Evolutionary conservation across 1,139 yeast genomes (phyloP), one percentile per base, ranked within the genome.

Genomic region (Blastobotrys serpentis): DNA sequence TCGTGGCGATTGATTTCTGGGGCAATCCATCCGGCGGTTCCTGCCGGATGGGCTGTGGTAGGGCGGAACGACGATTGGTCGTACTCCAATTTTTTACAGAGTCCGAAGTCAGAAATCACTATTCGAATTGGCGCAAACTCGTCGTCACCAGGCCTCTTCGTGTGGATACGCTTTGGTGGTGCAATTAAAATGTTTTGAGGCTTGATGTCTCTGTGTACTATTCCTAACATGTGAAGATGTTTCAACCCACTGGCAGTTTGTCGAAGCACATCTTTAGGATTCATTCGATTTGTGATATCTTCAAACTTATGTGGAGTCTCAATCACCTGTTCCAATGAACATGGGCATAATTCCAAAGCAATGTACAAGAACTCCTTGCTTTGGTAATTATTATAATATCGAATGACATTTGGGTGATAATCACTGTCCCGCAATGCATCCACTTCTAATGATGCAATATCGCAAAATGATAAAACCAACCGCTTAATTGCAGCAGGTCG

Each of bases 11-110:
- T 48, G 34, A 92, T 71, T 63, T 92, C 99, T 0, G 98, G 98
- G 0, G 98, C 98, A 58, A 98, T 78, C 98, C 98, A 92, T 1
- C 99, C 99, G 5, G 92, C 80, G 0, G 98, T 92, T 1, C 99
- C 99, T 0, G 97, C 96, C 8, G 95, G 95, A 61, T 88, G 85
- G 25, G 89, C 89, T 0, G 92, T 83, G 0, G 96, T 90, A 0
- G 97, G 95, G 55, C 92, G 77, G 65, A 92, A 92, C 5, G 96
- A 87, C 1, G 96, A 86, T 66, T 92, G 97, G 58, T 89, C 98
- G 14, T 82, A 81, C 54, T 92, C 98, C 47, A 92, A 70, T 62
- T 86, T 86, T 63, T 92, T 90, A 66, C 98, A 92, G 21, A 92
- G 76, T 0, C 99, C 99, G 71, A 92, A 94, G 67, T 92, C 99